phyloP scores from a whole-genome alignment of 2,329 filamentous ascomycete species.

The Pyricularia grisea region DNA sequence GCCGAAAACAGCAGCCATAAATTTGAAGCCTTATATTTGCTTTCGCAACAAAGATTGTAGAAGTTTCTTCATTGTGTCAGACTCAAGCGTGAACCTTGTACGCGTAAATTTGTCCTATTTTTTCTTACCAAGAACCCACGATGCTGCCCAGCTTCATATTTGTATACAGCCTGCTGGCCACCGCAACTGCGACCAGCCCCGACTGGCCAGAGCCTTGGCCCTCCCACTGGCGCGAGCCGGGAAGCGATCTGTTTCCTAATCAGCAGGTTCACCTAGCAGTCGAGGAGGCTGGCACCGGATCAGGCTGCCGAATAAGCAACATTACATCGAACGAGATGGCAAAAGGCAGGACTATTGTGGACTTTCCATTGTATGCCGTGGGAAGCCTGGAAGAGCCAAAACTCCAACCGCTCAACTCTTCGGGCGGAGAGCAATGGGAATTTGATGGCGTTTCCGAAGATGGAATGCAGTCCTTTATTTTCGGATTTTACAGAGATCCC shows the following conservation, averaged over 20 bases:
- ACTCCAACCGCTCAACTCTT: background rate
- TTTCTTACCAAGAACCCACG: too few relatives aligned
- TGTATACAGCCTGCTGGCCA: background rate
- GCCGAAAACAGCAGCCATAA: background rate
- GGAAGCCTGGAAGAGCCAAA: background rate
- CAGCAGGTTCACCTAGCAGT: background rate
- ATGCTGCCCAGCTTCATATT: background rate
- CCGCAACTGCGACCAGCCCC: background rate
- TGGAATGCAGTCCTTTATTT: background rate
- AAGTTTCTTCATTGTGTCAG: too few relatives aligned
- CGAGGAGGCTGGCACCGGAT: background rate
- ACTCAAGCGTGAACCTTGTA: too few relatives aligned
- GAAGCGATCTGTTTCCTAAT: background rate
- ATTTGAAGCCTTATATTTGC: too few relatives aligned
- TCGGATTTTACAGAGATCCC: background rate
- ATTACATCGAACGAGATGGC: background rate
- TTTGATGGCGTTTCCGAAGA: background rate
- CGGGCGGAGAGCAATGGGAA: background rate
- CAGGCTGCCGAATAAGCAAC: background rate
- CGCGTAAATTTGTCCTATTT: too few relatives aligned
- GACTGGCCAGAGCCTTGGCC: background rate
- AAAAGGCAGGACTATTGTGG: background rate
- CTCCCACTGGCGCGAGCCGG: background rate
- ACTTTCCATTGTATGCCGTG: background rate
- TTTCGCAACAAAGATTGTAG: too few relatives aligned